Evolutionary conservation across 805 yeast species (phyloP), one percentile per base, ranked within the genome.

Genomic region (Saccharomycopsis selenospora): DNA sequence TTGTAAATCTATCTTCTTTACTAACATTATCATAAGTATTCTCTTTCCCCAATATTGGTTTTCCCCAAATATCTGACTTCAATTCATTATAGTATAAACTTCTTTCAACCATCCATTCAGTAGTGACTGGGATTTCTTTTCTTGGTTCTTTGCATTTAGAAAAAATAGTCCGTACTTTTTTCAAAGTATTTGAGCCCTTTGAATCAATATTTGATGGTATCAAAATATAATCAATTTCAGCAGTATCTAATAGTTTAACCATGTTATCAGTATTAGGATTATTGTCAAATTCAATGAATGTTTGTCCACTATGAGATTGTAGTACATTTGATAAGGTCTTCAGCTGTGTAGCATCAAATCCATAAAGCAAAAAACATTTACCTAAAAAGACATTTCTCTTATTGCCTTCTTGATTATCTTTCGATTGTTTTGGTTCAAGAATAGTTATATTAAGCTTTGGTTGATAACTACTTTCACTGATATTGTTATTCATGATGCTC

Each of bases 41-140:
- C 1, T 49, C 36, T 1, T 69, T 48, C 40, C 63, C 44, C 40
- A 55, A 28, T 56, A 75, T 67, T 1, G 85, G 86, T 46, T 59
- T 59, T 2, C 83, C 75, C 95, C 95, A 86, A 13, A 66, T 61
- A 59, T 83, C 95, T 28, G 62, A 57, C 13, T 66, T 62, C 4
- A 76, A 55, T 41, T 64, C 60, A 40, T 75, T 72, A 56, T 79
- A 79, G 63, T 73, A 81, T 20, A 86, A 67, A 22, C 85, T 76
- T 50, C 95, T 67, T 62, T 87, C 96, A 10, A 88, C 65, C 55
- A 82, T 81, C 85, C 91, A 86, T 61, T 88, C 95, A 0, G 95
- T 86, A 2, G 79, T 75, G 0, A 80, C 53, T 14, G 58, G 57
- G 2, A 59, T 55, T 3, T 51, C 56, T 53, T n/a, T n/a, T n/a